Base-by-base conservation (phyloP, 768 basidiomycete genomes). In the Nidula microcarpa region DNA sequence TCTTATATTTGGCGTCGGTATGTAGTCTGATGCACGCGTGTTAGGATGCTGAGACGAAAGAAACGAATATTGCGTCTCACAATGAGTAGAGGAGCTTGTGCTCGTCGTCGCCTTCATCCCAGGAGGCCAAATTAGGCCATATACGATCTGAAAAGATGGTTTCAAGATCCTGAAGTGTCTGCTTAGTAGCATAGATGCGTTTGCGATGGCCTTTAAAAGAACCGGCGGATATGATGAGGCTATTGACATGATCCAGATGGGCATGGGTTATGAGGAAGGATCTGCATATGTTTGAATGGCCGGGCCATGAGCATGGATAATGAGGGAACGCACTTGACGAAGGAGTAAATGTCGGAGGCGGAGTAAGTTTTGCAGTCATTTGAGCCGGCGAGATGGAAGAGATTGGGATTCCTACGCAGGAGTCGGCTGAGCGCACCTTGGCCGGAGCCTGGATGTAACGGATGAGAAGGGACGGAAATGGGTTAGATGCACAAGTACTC, bases 191-290 rank as follows among this genome's bases (percentile, higher is more conserved):
- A 53, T 76, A 81, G 35, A 94, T 79, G 1, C 79, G 81, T 59
- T 88, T 89, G 16, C 82, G 74, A 35, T 73, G 63, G 14, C 85
- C 86, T 33, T 67, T 66, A 5, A 91, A 64, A 1, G 92, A 86
- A 36, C 94, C 95, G 13, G 94, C 92, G 1, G 88, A 82, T 50
- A 98, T 69, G 51, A 96, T 82, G 32, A 97, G 77, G 39, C 91
- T 85, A 55, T 80, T 82, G 60, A 92, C 79, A 66, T 98, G 95
- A 70, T 98, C 95, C 30, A 98, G 71, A 68, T 98, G 95, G 0
- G 90, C 87, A 64, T 96, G 94, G 5, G 90, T 89, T 59, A 97
- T 74, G 55, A 95, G 75, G 62, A 89, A 96, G 58, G 85, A 90
- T 56, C 92, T 94, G 63, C 18, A 56, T 43, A 53, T 33, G 36